phyloP scores from a whole-genome alignment of 106 monocot genomes.

The Dendrobium huoshanense region DNA sequence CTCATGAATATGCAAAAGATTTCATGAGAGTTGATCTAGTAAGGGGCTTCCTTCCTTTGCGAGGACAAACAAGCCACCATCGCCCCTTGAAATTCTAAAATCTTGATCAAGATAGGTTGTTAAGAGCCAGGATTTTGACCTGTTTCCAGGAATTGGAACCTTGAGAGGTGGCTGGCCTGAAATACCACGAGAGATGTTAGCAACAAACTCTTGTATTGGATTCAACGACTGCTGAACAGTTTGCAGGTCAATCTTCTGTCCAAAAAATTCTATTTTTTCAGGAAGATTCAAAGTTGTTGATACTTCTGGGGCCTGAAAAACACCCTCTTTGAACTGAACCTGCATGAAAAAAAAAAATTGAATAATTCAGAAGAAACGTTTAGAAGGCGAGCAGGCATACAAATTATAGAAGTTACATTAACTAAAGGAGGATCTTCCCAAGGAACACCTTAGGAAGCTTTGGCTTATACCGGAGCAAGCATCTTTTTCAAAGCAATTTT shows the following conservation, averaged over 20 bases:
- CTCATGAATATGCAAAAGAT: too few relatives aligned
- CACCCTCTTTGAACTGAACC: constrained; percentile 80
- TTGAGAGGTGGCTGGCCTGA: constrained; percentile 80
- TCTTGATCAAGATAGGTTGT: constrained; percentile 89
- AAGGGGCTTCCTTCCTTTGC: constrained; percentile 82
- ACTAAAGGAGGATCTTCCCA: too few relatives aligned
- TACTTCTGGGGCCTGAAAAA: constrained; percentile 59
- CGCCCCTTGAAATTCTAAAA: constrained; percentile 83
- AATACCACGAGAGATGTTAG: constrained; percentile 45
- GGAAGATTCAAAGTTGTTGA: constrained; percentile 61
- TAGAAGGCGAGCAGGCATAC: too few relatives aligned
- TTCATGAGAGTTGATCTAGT: constrained; percentile 39
- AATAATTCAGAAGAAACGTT: too few relatives aligned
- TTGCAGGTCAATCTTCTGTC: constrained; percentile 58
- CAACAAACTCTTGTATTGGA: constrained; percentile 53
- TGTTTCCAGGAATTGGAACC: constrained; percentile 59
- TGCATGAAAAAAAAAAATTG: constrained; percentile 13
- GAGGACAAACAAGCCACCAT: constrained; percentile 85
- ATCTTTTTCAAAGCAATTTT: too few relatives aligned
- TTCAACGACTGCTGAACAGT: constrained; percentile 46
- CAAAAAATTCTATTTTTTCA: constrained; percentile 48
- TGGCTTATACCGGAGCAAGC: too few relatives aligned
- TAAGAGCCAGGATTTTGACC: constrained; percentile 61
- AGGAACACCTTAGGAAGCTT: too few relatives aligned
- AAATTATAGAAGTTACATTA: too few relatives aligned